Evolutionary conservation across 208 protist species (phyloP).

Genomic region (Trypanosoma scelopori): DNA sequence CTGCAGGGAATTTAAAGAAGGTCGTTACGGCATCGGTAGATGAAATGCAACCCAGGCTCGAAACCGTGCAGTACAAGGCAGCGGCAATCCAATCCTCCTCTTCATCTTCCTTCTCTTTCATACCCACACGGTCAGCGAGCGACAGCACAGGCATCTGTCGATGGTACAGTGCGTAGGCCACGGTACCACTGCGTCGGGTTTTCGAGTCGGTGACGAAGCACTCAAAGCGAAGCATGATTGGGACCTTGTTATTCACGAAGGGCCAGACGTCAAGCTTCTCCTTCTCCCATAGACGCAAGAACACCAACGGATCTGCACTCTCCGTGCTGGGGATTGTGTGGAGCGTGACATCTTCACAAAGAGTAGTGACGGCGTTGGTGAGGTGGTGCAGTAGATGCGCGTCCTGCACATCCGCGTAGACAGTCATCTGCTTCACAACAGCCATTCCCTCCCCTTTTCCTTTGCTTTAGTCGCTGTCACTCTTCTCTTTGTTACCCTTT

Average conservation of each 20-base stretch:
- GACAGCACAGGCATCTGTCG: constrained; percentile 69
- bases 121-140: constrained; percentile 10
- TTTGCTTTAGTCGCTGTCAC: neutral
- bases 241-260: constrained; percentile 37
- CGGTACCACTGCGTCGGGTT: constrained; percentile 29
- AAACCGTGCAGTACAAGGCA: constrained; percentile 16
- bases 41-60: neutral
- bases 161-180: constrained; percentile 65
- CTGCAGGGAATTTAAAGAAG: constrained; percentile 47
- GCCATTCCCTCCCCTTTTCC: neutral
- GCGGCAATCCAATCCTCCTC: constrained; percentile 21
- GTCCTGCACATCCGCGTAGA: constrained; percentile 29
- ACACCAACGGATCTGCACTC: constrained; percentile 18
- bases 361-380: neutral
- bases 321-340: neutral
- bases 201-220: constrained; percentile 51
- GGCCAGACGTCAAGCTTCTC: constrained; percentile 44
- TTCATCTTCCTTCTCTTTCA: neutral
- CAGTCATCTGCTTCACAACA: constrained; percentile 17
- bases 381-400: constrained; percentile 14
- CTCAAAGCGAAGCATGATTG: constrained; percentile 45
- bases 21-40: constrained; percentile 22
- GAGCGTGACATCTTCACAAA: constrained; percentile 10
- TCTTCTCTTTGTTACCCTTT: neutral
- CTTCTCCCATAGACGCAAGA: constrained; percentile 49